Base-by-base conservation (phyloP, 352 stramenopile species). In the Globisporangium viniferum region DNA sequence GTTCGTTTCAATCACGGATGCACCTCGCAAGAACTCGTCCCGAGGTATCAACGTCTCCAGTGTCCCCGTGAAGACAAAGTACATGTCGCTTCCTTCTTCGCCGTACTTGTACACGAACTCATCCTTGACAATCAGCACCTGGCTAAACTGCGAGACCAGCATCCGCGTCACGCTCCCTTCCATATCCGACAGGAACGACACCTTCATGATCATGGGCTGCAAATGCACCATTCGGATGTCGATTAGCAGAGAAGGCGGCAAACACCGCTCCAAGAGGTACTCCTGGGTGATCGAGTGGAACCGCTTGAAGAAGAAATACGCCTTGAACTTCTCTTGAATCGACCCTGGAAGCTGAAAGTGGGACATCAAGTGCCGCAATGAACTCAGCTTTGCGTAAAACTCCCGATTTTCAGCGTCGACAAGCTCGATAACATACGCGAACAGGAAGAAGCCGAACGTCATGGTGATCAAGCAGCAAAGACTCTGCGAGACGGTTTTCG, bases 201-300 rank as follows among this genome's bases (percentile, higher is more conserved):
- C 83, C 35, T 91, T 90, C 18, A 75, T 67, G 31, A 91, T 87
- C 83, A 93, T 91, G 3, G 83, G 79, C 58, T 87, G 71, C 24
- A 93, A 57, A 27, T 91, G 79, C 0, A 93, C 73, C 72, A 91
- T 79, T 14, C 83, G 77, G 29, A 91, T 89, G 59, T 93, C 85
- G 0, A 81, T 85, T 0, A 93, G 64, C 35, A 93, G 59, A 22
- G 85, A 91, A 6, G 83, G 83, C 6, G 85, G 83, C 1, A 93
- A 67, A 29, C 78, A 89, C n/a, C 79, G 74, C 58, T 87, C 81
- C 0, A 93, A 70, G 1, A 87, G 57, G 59, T 88, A 71, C 62
- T 93, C 85, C 65, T 93, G 79, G 0, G 84, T 89, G 62, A 93
- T 93, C 5, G 82, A 84, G 55, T 91, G 85, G 58, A 81, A 93